These are phyloP conservation scores for Dimocarpus longan DNA, from an alignment of 345 rosid species.

Conservation along the genomic window DNA sequence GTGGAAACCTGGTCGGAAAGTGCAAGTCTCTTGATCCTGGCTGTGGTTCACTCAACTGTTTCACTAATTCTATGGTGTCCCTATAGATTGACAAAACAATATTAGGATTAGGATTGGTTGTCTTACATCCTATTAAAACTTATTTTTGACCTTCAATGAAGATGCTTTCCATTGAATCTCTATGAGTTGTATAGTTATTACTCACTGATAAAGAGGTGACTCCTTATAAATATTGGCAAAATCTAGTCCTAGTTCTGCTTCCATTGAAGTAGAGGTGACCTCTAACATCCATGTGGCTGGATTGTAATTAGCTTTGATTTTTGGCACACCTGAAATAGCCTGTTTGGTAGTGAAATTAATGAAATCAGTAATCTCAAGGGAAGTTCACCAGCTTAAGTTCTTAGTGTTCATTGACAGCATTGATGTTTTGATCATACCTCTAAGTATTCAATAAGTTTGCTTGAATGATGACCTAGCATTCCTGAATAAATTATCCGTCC, in stretches of 20 bases:
- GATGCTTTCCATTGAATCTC: neutral
- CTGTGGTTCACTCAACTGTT: slow-evolving; percentile 38
- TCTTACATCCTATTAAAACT: neutral
- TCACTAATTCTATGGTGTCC: slow-evolving; percentile 36
- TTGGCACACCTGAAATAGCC: slow-evolving; percentile 48
- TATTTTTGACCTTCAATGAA: neutral
- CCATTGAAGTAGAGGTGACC: slow-evolving; percentile 44
- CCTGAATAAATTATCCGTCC: slow-evolving; percentile 13
- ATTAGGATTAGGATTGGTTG: neutral
- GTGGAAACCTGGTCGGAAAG: slow-evolving; percentile 41
- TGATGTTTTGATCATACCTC: slow-evolving; percentile 1
- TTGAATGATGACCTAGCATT: slow-evolving; percentile 4
- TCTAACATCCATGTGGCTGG: slow-evolving; percentile 76
- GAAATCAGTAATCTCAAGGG: neutral
- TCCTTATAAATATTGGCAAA: slow-evolving; percentile 39
- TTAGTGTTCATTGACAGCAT: neutral
- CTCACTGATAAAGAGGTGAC: slow-evolving; percentile 41
- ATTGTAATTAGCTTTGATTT: slow-evolving; percentile 49
- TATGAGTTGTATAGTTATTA: neutral
- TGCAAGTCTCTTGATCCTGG: slow-evolving; percentile 38
- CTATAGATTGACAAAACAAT: slow-evolving; percentile 19
- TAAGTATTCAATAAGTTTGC: slow-evolving; percentile 15
- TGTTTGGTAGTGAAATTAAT: slow-evolving; percentile 7
- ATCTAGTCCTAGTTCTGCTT: slow-evolving; percentile 45
- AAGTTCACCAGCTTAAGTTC: neutral